These are phyloP conservation scores for Simmondsia chinensis DNA, from an alignment of 148 eudicot genomes.

Conservation along the genomic window DNA sequence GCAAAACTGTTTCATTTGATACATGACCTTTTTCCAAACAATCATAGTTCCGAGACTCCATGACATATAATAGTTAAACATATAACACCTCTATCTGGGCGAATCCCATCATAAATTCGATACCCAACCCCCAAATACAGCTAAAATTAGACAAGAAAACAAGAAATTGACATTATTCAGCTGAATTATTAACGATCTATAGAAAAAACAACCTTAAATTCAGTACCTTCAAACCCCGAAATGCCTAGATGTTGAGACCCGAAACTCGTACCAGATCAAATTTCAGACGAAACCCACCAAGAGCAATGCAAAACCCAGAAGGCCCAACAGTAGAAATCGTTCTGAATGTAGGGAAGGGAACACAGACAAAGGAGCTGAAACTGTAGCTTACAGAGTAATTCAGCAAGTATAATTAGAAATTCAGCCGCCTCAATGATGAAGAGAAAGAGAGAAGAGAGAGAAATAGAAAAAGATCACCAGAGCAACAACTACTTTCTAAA, in stretches of 20 bases:
- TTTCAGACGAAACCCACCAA: constrained; percentile 12
- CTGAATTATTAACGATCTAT: too few species aligned
- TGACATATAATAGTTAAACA: constrained; percentile 3
- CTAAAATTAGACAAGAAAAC: constrained; percentile 1
- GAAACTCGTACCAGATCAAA: constrained; percentile 10
- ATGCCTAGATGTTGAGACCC: constrained; percentile 3
- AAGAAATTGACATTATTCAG: neutral
- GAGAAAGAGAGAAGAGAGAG: constrained; percentile 7
- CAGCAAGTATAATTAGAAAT: constrained; percentile 1
- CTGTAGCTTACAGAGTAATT: constrained; percentile 8
- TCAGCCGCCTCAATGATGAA: constrained; percentile 12
- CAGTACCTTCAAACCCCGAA: neutral
- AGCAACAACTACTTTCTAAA: too few species aligned
- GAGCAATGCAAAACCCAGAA: constrained; percentile 12
- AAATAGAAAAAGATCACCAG: neutral
- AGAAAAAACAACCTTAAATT: neutral
- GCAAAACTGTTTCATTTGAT: constrained; percentile 25
- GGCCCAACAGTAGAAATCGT: neutral
- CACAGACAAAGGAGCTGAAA: neutral
- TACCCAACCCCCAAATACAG: neutral
- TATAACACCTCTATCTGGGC: neutral
- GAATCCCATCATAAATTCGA: neutral
- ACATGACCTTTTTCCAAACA: constrained; percentile 26
- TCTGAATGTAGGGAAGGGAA: constrained; percentile 7
- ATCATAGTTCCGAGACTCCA: constrained; percentile 54